phyloP scores from a whole-genome alignment of 192 early-diverging fungal genomes.

The Funneliformis mosseae region DNA sequence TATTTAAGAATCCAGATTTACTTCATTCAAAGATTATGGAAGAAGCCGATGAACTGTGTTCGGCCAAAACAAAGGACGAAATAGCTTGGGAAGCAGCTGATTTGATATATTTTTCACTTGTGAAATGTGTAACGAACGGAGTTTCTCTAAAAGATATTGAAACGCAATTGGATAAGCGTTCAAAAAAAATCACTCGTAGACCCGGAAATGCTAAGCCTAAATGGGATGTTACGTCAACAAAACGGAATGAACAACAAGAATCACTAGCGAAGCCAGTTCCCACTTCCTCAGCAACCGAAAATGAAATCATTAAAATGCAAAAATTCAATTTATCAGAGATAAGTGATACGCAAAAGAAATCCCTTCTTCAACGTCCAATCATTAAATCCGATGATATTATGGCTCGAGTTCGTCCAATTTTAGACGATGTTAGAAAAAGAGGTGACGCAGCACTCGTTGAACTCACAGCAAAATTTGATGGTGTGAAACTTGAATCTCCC shows the following conservation, averaged over 20 bases:
- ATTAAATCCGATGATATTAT: slow-evolving; percentile 90
- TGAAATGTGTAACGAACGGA: slow-evolving; percentile 80
- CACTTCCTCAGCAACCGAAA: slow-evolving; percentile 39
- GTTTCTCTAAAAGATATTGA: slow-evolving; percentile 88
- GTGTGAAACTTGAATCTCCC: slow-evolving; percentile 67
- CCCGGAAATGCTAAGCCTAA: slow-evolving; percentile 94
- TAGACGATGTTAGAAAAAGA: slow-evolving; percentile 74
- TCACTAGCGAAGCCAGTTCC: slow-evolving; percentile 34
- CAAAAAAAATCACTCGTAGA: slow-evolving; percentile 83
- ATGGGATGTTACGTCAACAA: slow-evolving; percentile 45
- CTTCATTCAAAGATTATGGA: slow-evolving; percentile 94
- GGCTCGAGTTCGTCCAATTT: slow-evolving; percentile 85
- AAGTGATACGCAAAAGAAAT: slow-evolving; percentile 48
- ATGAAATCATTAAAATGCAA: slow-evolving; percentile 73
- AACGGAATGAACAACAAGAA: slow-evolving; percentile 15
- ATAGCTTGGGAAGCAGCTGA: slow-evolving; percentile 97
- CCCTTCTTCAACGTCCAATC: slow-evolving; percentile 87
- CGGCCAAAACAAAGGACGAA: slow-evolving; percentile 72
- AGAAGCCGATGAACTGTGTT: slow-evolving; percentile 91
- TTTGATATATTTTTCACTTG: slow-evolving; percentile 92
- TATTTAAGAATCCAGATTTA: slow-evolving; percentile 82
- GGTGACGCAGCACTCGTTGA: slow-evolving; percentile 88
- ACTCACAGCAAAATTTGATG: slow-evolving; percentile 89
- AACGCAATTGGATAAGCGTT: slow-evolving; percentile 77
- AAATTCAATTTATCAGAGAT: slow-evolving; percentile 61